Evolutionary conservation across 2,329 filamentous ascomycete species (phyloP), one percentile per base, ranked within the genome.

Genomic region (Waltergamsia citrina): DNA sequence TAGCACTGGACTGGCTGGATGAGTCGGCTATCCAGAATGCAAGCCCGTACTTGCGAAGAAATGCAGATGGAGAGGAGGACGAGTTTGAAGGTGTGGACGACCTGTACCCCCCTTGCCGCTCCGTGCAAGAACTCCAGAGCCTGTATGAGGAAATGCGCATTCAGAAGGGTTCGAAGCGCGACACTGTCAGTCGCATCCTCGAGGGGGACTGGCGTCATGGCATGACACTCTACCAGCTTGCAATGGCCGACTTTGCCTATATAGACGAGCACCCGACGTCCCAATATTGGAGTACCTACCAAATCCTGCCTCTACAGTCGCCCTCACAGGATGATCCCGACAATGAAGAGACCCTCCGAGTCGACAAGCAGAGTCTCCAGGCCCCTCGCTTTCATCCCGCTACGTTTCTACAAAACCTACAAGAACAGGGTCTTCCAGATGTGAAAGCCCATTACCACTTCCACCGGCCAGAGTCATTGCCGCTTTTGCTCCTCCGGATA

Each of bases 391-490:
- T 92, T 47, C 84, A 93, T 48, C 81, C 85, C 1, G 76, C 82
- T 5, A 84, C 81, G 0, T 94, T 94, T 53, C 64, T 93, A 24
- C 74, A 75, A 42, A 81, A 80, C 43, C 71, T 94, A 3, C 81
- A 88, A 44, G 65, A 67, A 26, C 79, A 88, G 49, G 71, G 87
- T 14, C 66, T 85, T 2, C 83, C 85, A 2, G 71, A 92, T 38
- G 74, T 88, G 45, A 93, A 92, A 54, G 82, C 83, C 5, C 84
- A 93, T 56, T 92, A 85, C 54, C 80, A 85, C 45, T 74, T 92
- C 39, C 78, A 82, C 43, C 74, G 80, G n/a, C 80, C 83, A 34
- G 67, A 71, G 34, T 65, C 69, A 2, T 63, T 82, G n/a, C 75
- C 83, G 0, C 62, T 92, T 4, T 69, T 84, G 1, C 65, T 92